Conservation (phyloP, 192 early-diverging fungal genomes). For the Backusella tarrabulga region DNA sequence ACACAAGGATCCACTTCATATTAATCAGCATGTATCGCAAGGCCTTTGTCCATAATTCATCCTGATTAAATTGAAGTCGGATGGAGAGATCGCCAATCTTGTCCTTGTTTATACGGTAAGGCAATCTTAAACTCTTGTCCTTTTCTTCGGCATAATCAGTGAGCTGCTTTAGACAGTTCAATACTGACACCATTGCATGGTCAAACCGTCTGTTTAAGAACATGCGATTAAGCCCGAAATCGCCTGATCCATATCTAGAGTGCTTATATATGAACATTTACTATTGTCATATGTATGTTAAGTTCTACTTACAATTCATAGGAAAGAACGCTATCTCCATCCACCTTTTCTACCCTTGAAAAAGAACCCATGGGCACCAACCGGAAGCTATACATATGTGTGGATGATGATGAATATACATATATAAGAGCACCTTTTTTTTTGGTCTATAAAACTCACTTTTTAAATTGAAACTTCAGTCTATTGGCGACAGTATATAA, state of each 20-base stretch:
- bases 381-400: constrained; percentile 53
- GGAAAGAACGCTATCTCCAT: constrained; percentile 59
- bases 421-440: no score
- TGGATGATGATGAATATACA: no score
- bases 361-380: constrained; percentile 91
- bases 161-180: constrained; percentile 89
- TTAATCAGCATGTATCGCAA: constrained; percentile 87
- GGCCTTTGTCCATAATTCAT: constrained; percentile 91
- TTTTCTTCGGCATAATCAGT: constrained; percentile 76
- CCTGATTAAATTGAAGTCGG: constrained; percentile 83
- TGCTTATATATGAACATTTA: not conserved
- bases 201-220: constrained; percentile 86
- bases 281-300: no score
- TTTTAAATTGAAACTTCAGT: constrained; percentile 79
- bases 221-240: constrained; percentile 71
- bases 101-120: constrained; percentile 83
- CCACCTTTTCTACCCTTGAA: constrained; percentile 85
- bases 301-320: constrained; percentile 71
- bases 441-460: constrained; percentile 32
- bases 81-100: constrained; percentile 84
- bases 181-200: constrained; percentile 81
- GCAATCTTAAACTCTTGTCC: constrained; percentile 75
- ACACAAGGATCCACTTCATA: constrained; percentile 87
- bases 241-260: constrained; percentile 78
- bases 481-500: constrained; percentile 86